Percentiles rank a stretch among this genome's conserved stretches.
These are phyloP conservation scores for Arabidopsis hybrid DNA, from an alignment of 441 rosid genomes.

Conservation along the genomic window DNA sequence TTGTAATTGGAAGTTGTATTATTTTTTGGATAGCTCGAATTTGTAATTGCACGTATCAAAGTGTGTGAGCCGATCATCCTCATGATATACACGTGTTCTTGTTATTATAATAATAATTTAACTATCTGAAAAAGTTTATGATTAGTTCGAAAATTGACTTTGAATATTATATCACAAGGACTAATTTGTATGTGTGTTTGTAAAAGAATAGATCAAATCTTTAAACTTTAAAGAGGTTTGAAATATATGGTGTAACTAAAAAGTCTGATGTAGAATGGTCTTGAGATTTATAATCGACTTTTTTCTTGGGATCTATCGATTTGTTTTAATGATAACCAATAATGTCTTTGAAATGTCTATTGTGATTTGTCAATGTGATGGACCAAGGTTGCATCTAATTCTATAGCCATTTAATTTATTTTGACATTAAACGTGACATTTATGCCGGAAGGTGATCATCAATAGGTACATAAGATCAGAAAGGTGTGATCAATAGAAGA, in stretches of 20 bases:
- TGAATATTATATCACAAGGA: too few species aligned
- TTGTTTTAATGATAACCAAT: constrained; percentile 29
- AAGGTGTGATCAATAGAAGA: background rate
- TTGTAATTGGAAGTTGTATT: constrained; percentile 20
- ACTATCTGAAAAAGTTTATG: background rate
- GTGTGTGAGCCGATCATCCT: constrained; percentile 18
- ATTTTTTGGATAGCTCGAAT: background rate
- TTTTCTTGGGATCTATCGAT: background rate
- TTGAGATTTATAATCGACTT: constrained; percentile 15
- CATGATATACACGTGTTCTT: background rate
- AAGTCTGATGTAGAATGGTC: constrained; percentile 36
- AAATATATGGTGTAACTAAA: constrained; percentile 21
- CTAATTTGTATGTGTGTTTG: background rate
- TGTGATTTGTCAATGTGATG: constrained; percentile 34
- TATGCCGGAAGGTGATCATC: constrained; percentile 6
- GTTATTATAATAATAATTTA: background rate
- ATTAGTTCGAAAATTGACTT: background rate
- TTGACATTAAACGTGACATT: constrained; percentile 8
- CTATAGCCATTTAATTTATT: constrained; percentile 10
- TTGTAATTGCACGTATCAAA: constrained; percentile 12
- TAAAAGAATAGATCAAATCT: background rate
- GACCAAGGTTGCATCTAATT: constrained; percentile 40
- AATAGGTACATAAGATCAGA: background rate
- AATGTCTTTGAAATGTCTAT: constrained; percentile 38
- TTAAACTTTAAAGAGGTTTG: background rate